Base-by-base conservation (phyloP, 2,329 filamentous ascomycete genomes). In the Colletotrichum sp. region DNA sequence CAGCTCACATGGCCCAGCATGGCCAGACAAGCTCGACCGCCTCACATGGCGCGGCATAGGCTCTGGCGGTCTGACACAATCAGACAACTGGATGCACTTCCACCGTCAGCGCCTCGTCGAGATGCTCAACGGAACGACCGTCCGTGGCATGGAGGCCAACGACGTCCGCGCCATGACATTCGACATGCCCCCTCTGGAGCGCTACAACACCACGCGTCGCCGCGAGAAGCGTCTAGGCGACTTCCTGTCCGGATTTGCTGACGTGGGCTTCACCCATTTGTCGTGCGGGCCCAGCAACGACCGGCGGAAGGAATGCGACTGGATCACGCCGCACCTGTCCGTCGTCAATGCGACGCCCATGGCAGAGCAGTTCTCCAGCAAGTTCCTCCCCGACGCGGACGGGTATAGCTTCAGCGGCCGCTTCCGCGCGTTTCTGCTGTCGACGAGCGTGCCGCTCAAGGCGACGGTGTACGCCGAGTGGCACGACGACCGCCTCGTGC, bases 381-480 rank as follows among this genome's bases (percentile, higher is more conserved):
- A 95, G 81, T 94, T 91, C 79, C 86, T 95, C 2, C 90, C 92
- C 0, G 93, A 95, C 80, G 89, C 94, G 60, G 94, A 95, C 81
- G 93, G 94, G n/a, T 71, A 78, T 83, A 90, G 88, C 3, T 92
- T 92, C 80, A 91, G 88, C 71, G 91, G 90, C 6, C 88, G 92
- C n/a, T 94, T 91, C 83, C 88, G 90, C 63, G 89, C 88, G 0
- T 93, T 95, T 78, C 85, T 95, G 11, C 87, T 89, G 30, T 93
- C 90, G 48, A 93, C 90, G 2, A 92, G 90, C 61, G 82, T 94
- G 39, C 92, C 92, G 2, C 89, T 95, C 81, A 95, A 95, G 84
- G 90, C 91, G 15, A 95, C 93, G 5, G 88, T 95, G 59, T 95
- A 94, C 81, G 86, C 90, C 11, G 94, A 95, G 82, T 95, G 94